These are phyloP conservation scores for Glycine tomentella DNA, from an alignment of 306 rosid genomes.

Conservation along the genomic window DNA sequence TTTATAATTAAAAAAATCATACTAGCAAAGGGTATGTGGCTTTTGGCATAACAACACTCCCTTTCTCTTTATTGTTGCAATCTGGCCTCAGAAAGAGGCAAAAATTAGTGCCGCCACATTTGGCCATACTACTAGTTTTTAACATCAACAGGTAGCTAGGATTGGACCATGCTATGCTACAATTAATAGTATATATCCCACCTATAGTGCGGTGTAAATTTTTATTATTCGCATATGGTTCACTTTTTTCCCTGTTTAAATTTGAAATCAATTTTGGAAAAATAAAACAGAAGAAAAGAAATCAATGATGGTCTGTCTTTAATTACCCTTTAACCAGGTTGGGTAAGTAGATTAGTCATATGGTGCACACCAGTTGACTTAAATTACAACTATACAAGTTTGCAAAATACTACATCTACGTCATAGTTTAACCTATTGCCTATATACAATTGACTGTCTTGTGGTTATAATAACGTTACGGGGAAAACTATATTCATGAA, in stretches of 20 bases:
- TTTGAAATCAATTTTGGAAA: background rate
- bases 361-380: background rate
- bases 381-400: background rate
- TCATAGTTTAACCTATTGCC: background rate
- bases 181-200: conserved; percentile 20
- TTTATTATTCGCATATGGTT: conserved; percentile 30
- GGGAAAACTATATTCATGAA: too few species aligned
- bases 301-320: background rate
- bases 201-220: conserved; percentile 24
- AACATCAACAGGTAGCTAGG: conserved; percentile 27
- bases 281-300: background rate
- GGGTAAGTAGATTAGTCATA: conserved; percentile 1
- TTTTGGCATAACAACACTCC: conserved; percentile 1
- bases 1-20: too few species aligned
- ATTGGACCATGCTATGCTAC: conserved; percentile 47
- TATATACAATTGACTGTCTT: too few species aligned
- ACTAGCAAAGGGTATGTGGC: background rate
- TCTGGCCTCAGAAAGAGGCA: background rate
- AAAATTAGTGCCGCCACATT: conserved; percentile 46
- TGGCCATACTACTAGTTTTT: conserved; percentile 37
- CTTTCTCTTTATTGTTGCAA: conserved; percentile 24
- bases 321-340: conserved; percentile 4
- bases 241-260: background rate
- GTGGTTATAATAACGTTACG: too few species aligned
- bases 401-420: background rate